Base-by-base conservation (phyloP, 2,329 filamentous ascomycete species). In the Chaetomiaceae sp. region DNA sequence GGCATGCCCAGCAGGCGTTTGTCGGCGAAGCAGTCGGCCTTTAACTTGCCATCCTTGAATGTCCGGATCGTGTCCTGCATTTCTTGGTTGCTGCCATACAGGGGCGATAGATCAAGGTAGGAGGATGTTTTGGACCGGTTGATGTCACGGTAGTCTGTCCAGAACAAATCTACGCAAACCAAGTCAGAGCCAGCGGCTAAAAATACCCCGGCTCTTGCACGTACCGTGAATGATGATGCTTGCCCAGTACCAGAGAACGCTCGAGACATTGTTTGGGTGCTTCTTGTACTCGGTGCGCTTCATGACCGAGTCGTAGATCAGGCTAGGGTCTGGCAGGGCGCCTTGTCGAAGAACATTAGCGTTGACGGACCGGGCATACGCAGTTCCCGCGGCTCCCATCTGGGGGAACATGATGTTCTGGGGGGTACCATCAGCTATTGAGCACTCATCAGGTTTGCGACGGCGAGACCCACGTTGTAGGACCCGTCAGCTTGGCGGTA, bases 191-290 rank as follows among this genome's bases (percentile, higher is more conserved):
- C 6, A 7, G 21, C 1, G 11, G 5, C 20, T 11, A 3, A 5
- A 5, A 2, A 16, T 21, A 18, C n/a, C 10, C 10, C 10, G 18
- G 13, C 3, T 8, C 2, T n/a, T 20, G 13, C 10, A 41, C 57
- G 44, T 14, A 82, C 82, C 85, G 57, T 89, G 85, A 53, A 87
- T 89, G 56, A 88, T 82, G 51, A 89, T 80, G 18, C 84, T 85
- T 0, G 85, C 85, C 82, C 82, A 86, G 65, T 87, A 85, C 75
- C 85, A 89, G 40, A 89, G 71, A 8, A 89, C 73, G 59, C 82
- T 86, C 1, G 85, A 89, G 1, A 87, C 81, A 33, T 86, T 86
- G 67, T 88, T 89, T 0, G 85, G 84, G 56, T 87, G 84, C 62
- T 75, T 75, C 54, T 72, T 74, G 64, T 79, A 81, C 7, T 73